Evolutionary conservation across 495 filamentous ascomycete genomes (phyloP).

Genomic region (Bathelium albidoporum): DNA sequence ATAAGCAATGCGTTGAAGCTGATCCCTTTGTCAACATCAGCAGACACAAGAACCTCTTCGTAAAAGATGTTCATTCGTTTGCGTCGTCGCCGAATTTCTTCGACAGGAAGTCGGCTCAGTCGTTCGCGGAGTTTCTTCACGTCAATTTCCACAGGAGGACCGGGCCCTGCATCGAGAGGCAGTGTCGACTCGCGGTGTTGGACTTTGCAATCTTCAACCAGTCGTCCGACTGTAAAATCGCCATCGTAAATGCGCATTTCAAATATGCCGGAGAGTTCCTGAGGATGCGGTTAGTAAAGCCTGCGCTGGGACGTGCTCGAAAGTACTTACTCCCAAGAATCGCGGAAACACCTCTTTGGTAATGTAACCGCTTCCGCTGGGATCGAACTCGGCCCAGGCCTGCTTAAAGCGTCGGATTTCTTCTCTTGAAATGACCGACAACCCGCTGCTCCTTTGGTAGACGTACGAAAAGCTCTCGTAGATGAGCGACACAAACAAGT

Average conservation of each 20-base stretch:
- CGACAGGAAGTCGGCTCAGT: constrained; percentile 64
- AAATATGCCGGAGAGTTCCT: constrained; percentile 85
- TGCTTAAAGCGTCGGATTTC: constrained; percentile 96
- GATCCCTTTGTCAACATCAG: constrained; percentile 76
- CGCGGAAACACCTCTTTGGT: constrained; percentile 85
- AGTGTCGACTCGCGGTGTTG: constrained; percentile 31
- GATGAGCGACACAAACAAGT: constrained; percentile 95
- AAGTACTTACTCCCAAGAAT: constrained; percentile 59
- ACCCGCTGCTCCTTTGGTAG: constrained; percentile 83
- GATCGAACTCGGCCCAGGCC: constrained; percentile 92
- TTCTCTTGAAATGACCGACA: constrained; percentile 75
- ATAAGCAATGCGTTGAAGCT: constrained; percentile 90
- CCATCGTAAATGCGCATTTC: constrained; percentile 95
- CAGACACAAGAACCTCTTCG: constrained; percentile 90
- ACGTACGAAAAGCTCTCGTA: constrained; percentile 99
- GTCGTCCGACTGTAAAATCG: constrained; percentile 71
- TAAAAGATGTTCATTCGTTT: constrained; percentile 82
- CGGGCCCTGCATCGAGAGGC: constrained; percentile 50
- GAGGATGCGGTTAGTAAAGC: not conserved
- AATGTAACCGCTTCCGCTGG: constrained; percentile 82
- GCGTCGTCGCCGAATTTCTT: constrained; percentile 60
- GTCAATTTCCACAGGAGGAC: constrained; percentile 43
- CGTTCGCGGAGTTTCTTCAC: constrained; percentile 63
- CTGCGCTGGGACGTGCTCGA: not conserved
- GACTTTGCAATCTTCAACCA: constrained; percentile 70